These are phyloP conservation scores for Cardamine chenopodiifolia DNA, from an alignment of 345 rosid species.

Conservation along the genomic window DNA sequence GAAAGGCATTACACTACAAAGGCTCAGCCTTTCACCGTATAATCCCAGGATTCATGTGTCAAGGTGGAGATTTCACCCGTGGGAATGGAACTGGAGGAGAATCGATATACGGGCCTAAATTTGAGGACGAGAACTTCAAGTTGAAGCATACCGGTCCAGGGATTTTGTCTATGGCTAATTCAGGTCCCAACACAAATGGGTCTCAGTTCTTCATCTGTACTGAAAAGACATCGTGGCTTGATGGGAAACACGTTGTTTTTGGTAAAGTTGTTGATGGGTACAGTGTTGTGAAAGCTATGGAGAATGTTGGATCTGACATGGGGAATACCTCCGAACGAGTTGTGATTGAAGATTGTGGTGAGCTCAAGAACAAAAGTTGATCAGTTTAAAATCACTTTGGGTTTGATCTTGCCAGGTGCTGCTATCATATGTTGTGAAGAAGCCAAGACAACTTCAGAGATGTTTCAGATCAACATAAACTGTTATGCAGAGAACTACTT, in stretches of 20 bases:
- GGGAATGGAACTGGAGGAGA: slow-evolving; percentile 95
- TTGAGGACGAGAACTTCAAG: slow-evolving; percentile 82
- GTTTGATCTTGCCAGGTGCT: slow-evolving; percentile 9
- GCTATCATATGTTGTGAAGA: not conserved
- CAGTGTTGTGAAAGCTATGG: slow-evolving; percentile 68
- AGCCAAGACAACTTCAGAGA: not conserved
- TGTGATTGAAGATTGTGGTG: slow-evolving; percentile 73
- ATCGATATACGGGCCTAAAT: slow-evolving; percentile 69
- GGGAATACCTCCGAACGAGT: slow-evolving; percentile 58
- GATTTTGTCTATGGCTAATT: slow-evolving; percentile 75
- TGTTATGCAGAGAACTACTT: not conserved
- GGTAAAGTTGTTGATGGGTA: slow-evolving; percentile 88
- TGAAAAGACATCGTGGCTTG: slow-evolving; percentile 73
- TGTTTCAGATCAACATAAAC: not conserved
- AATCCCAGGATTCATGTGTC: slow-evolving; percentile 92
- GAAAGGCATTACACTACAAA: slow-evolving; percentile 73
- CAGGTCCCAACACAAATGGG: slow-evolving; percentile 76
- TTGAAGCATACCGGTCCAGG: slow-evolving; percentile 74
- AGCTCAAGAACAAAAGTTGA: slow-evolving; percentile 51
- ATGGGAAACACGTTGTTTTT: slow-evolving; percentile 86
- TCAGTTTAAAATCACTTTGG: slow-evolving; percentile 5
- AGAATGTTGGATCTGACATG: slow-evolving; percentile 58
- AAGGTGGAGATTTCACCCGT: slow-evolving; percentile 85
- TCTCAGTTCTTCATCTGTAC: slow-evolving; percentile 96
- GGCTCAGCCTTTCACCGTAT: slow-evolving; percentile 82